phyloP scores from a whole-genome alignment of 441 rosid species.

The Gossypium davidsonii region DNA sequence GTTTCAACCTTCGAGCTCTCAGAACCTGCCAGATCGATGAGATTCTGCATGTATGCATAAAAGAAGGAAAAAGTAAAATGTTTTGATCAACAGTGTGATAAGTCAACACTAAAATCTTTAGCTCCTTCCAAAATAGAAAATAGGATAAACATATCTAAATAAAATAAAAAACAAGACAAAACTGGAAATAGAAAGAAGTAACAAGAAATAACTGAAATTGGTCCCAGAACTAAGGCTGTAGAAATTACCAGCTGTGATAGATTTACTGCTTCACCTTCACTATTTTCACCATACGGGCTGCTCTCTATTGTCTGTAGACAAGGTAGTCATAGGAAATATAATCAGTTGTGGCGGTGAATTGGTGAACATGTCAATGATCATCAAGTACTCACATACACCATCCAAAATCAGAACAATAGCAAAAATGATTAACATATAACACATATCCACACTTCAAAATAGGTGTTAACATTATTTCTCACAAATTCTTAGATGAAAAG shows the following conservation, averaged over 20 bases:
- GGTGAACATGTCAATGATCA: background rate
- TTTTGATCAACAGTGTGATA: too few species aligned
- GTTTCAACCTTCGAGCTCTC: conserved; percentile 99
- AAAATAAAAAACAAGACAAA: background rate
- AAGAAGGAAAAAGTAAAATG: background rate
- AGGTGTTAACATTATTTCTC: background rate
- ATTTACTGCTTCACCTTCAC: conserved; percentile 82
- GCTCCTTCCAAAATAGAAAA: background rate
- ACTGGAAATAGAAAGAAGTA: background rate
- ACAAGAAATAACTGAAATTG: conserved; percentile 3
- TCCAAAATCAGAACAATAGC: background rate
- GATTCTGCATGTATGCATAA: conserved; percentile 79
- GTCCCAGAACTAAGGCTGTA: conserved; percentile 15
- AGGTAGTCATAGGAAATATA: conserved; percentile 8
- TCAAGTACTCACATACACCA: background rate
- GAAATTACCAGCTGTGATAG: conserved; percentile 90
- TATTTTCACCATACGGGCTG: conserved; percentile 73
- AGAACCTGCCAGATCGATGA: conserved; percentile 99
- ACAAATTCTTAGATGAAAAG: background rate
- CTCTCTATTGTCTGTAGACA: conserved; percentile 81
- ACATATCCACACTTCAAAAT: conserved; percentile 6
- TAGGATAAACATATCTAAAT: background rate
- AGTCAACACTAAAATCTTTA: too few species aligned
- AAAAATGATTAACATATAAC: conserved; percentile 1
- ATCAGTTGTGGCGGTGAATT: conserved; percentile 15